Evolutionary conservation across 345 rosid species (phyloP), one percentile per base, ranked within the genome.

Genomic region (Populus tremula): DNA sequence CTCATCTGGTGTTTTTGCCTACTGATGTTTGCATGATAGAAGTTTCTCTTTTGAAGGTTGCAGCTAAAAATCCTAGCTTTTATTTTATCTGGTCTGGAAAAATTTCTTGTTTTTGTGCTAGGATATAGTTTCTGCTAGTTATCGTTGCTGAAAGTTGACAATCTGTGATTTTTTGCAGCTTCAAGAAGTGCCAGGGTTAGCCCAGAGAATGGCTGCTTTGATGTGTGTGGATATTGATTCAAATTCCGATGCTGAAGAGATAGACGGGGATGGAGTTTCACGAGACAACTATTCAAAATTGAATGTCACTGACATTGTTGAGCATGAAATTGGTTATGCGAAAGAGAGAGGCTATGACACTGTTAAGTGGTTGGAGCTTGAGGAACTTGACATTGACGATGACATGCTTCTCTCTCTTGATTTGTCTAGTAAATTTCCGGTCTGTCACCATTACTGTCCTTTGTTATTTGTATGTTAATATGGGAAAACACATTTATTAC

Each of bases 321-420:
- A 85, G 66, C 85, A 71, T 68, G 96, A 91, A 82, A 81, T 87
- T 69, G 71, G 47, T 41, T 72, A 80, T 69, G 94, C 97, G 27
- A 83, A 56, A 36, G 91, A 82, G 77, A 81, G 78, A 69, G 91
- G 89, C 59, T 74, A 77, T 79, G 92, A 82, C 17, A 69, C 81
- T 75, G 77, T 89, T 67, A 83, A 86, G 79, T 95, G 99, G 99
- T 85, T 93, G 85, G 99, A 93, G 88, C 91, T 95, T 12, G 98
- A 95, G 65, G 90, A 93, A 80, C 89, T 93, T 62, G 82, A 81
- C 71, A 82, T 95, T 59, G 84, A 84, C 73, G 98, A 91, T 79
- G 85, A 84, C 67, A 82, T 74, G 56, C 83, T 95, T 67, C 71
- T 86, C 41, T 91, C 93, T 53, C 89, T 93, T 61, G 83, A 85